Base-by-base conservation (phyloP, 2,329 filamentous ascomycete species). In the Venturia nashicola region DNA sequence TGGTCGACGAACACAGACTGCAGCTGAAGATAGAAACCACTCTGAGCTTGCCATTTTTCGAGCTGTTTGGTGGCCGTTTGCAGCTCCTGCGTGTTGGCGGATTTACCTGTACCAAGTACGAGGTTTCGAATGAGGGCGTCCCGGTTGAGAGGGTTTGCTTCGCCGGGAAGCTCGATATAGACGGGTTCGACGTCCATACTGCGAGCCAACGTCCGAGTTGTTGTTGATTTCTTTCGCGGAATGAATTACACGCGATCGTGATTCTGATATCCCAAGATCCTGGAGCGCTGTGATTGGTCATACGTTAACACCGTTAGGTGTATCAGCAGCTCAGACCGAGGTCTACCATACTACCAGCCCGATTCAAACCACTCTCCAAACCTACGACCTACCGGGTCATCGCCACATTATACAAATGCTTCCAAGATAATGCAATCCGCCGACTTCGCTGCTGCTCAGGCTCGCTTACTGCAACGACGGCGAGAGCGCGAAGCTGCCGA, bases 381-480 rank as follows among this genome's bases (percentile, higher is more conserved):
- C 48, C 48, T 9, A 7, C 51, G 51, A 57, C 32, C 32, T 57
- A 11, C 51, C 32, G n/a, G 51, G 51, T 57, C 51, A 36, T n/a
- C 27, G n/a, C 51, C 27, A 57, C 36, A 14, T 11, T 4, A 36
- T 16, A 2, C 42, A 54, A 51, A 64, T 64, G 62, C 62, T 40
- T 16, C 61, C 40, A 8, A 43, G 23, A 74, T 71, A 68, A 83
- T 83, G 81, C 81, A 78, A 68, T 79, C 81, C 64, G 78, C 82
- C 72, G 89, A 89, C 76, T 97, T 97, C 77, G 87, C 89, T 75
- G 88, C 90, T 74, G 93, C 93, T 68, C 92, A 97, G 79, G 83
- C 89, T 77, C 90, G 92, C 74, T 86, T 97, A 66, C 83, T 88
- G 68, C 88, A 89, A 69, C 89, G 91, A 71, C 90, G 91, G 71